A percentile compares a stretch with the other conserved stretches of the same genome.
Conservation (phyloP, 352 stramenopile genomes). For the Phytopythium boreale region DNA sequence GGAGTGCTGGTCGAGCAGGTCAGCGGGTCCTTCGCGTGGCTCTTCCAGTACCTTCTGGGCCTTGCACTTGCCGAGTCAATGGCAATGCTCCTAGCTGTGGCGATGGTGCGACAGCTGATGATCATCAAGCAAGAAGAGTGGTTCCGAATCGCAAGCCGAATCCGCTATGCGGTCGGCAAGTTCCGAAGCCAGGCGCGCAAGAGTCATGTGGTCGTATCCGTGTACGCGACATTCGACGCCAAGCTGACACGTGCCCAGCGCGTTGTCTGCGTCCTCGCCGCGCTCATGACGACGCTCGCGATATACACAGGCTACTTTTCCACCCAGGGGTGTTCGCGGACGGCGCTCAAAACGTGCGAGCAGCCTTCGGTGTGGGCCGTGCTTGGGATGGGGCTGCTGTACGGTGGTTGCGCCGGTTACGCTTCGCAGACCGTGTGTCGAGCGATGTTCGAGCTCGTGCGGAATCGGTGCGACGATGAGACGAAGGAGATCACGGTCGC, state of each 20-base stretch:
- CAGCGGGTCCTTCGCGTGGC: constrained; percentile 36
- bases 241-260: constrained; percentile 64
- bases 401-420: constrained; percentile 48
- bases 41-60: constrained; percentile 38
- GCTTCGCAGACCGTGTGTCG: constrained; percentile 27
- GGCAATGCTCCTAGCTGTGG: constrained; percentile 14
- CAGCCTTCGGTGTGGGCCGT: constrained; percentile 43
- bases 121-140: constrained; percentile 34
- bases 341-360: constrained; percentile 54
- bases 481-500: constrained; percentile 46
- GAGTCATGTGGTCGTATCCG: constrained; percentile 47
- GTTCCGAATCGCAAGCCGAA: constrained; percentile 42
- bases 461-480: constrained; percentile 61
- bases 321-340: constrained; percentile 53
- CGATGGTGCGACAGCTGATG: constrained; percentile 28
- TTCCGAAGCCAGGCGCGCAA: constrained; percentile 45
- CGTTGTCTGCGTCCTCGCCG: constrained; percentile 44
- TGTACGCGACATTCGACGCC: constrained; percentile 43
- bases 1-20: constrained; percentile 25
- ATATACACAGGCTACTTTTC: constrained; percentile 51
- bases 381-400: constrained; percentile 49
- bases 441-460: constrained; percentile 55
- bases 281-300: constrained; percentile 36
- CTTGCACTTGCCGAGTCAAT: constrained; percentile 33
- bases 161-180: constrained; percentile 51